phyloP scores from a whole-genome alignment of 495 filamentous ascomycete species.

The Bacidia gigantensis region DNA sequence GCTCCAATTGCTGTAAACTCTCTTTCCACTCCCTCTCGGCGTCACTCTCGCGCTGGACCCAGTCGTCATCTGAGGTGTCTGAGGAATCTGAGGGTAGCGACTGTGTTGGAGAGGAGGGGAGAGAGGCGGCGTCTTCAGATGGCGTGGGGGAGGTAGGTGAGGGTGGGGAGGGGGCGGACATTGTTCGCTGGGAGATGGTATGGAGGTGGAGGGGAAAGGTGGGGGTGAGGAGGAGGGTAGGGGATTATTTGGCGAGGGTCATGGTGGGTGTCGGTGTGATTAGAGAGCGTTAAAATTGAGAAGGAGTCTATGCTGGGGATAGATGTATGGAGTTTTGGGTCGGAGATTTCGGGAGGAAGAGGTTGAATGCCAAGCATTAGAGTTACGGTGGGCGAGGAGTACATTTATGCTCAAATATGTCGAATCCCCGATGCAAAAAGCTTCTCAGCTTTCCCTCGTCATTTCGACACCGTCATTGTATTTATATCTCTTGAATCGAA shows the following conservation, averaged over 20 bases:
- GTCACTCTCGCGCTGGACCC: constrained; percentile 42
- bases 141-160: constrained; percentile 33
- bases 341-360: too few species aligned
- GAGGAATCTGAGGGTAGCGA: constrained; percentile 65
- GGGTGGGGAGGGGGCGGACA: constrained; percentile 25
- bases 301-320: too few species aligned
- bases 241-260: too few species aligned
- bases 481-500: too few species aligned
- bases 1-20: constrained; percentile 80
- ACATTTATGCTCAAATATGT: too few species aligned
- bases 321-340: too few species aligned
- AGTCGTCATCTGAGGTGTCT: constrained; percentile 43
- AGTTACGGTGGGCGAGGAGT: too few species aligned
- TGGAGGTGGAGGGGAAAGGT: background rate
- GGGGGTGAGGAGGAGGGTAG: background rate
- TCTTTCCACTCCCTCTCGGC: constrained; percentile 91
- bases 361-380: too few species aligned
- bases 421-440: too few species aligned
- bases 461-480: too few species aligned
- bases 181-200: background rate
- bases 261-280: too few species aligned
- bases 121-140: constrained; percentile 31
- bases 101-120: constrained; percentile 43
- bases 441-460: too few species aligned
- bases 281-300: background rate